Conservation (phyloP, 176 grass and related monocot genomes). For the Oryza rufipogon region DNA sequence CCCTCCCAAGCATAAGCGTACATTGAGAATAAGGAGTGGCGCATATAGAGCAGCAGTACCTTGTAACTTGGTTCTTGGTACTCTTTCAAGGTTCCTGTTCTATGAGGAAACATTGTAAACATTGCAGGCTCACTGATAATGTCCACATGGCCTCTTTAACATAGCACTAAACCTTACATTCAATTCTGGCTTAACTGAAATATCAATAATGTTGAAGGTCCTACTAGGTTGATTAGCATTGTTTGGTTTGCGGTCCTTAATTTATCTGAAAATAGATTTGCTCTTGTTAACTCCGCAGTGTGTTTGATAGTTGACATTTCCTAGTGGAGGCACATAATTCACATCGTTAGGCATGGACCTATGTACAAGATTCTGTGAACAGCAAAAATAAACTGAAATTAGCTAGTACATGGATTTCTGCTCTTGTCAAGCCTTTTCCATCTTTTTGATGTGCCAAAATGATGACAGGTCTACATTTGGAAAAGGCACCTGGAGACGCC, state of each 20-base stretch:
- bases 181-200: slow-evolving; percentile 1
- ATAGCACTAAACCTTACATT: background rate
- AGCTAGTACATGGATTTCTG: background rate
- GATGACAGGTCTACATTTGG: slow-evolving; percentile 91
- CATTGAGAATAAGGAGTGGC: background rate
- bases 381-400: slow-evolving; percentile 15
- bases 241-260: slow-evolving; percentile 1
- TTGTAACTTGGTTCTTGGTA: background rate
- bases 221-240: background rate
- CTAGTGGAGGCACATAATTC: background rate
- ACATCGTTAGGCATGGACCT: background rate
- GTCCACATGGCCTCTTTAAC: background rate
- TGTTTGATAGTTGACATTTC: background rate
- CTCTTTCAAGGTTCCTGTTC: slow-evolving; percentile 16
- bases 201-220: background rate
- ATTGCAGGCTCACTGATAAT: background rate
- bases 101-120: background rate
- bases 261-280: slow-evolving; percentile 2
- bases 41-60: background rate
- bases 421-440: background rate
- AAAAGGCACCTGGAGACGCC: slow-evolving; percentile 58
- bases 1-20: background rate
- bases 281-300: background rate
- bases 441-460: slow-evolving; percentile 32
- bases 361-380: background rate